These are phyloP conservation scores for Sphaceloma murrayae DNA, from an alignment of 2,329 filamentous ascomycete genomes.

Conservation along the genomic window DNA sequence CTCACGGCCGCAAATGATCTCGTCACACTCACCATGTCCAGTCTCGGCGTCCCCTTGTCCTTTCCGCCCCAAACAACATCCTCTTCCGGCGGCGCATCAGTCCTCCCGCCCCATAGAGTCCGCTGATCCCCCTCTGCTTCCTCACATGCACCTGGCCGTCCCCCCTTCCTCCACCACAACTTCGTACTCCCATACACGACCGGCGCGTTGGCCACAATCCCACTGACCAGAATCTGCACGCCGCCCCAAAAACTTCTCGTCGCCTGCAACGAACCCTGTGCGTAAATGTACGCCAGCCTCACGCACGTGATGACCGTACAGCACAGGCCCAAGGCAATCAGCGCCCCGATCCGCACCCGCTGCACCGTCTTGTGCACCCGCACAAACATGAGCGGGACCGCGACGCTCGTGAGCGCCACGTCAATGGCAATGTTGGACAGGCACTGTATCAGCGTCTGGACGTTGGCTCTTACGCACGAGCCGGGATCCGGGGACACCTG, in stretches of 20 bases:
- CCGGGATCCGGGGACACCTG: background rate
- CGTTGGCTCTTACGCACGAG: slow-evolving; percentile 9
- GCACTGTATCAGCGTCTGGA: slow-evolving; percentile 7
- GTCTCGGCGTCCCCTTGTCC: too few species aligned
- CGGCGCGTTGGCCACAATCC: slow-evolving; percentile 9
- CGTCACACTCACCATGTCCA: too few species aligned
- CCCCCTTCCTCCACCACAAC: slow-evolving; percentile 3
- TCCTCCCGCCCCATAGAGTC: too few species aligned
- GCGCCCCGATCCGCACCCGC: slow-evolving; percentile 7
- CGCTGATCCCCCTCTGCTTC: too few species aligned
- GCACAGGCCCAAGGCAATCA: slow-evolving; percentile 12
- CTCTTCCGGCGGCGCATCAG: too few species aligned
- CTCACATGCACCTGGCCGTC: too few species aligned
- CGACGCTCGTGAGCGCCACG: slow-evolving; percentile 1
- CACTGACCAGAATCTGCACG: slow-evolving; percentile 4
- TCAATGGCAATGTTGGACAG: slow-evolving; percentile 9
- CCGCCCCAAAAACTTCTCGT: slow-evolving; percentile 10
- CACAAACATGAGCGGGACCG: slow-evolving; percentile 9
- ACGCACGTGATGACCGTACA: slow-evolving; percentile 10
- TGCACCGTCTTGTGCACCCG: slow-evolving; percentile 7
- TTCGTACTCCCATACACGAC: slow-evolving; percentile 14
- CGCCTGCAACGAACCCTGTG: slow-evolving; percentile 3
- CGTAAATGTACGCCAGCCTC: slow-evolving; percentile 13
- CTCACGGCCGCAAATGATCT: too few species aligned
- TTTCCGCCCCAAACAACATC: too few species aligned